These are phyloP conservation scores for Lichtheimia corymbifera DNA, from an alignment of 371 early-diverging fungal species.

Conservation along the genomic window DNA sequence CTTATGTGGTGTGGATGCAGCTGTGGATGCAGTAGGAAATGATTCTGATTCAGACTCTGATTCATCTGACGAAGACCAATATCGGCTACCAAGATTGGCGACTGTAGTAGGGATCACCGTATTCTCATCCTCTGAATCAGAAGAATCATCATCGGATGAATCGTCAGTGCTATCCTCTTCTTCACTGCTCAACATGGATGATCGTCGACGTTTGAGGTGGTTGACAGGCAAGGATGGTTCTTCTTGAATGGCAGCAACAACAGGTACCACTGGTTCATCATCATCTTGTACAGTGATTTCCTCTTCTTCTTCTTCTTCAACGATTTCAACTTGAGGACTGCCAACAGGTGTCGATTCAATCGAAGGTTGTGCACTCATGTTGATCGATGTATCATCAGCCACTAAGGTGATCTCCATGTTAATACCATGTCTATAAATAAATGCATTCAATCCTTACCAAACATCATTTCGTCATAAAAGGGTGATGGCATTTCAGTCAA, in stretches of 20 bases:
- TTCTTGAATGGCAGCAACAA: constrained; percentile 1
- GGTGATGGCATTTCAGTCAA: constrained; percentile 12
- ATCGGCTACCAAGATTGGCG: constrained; percentile 35
- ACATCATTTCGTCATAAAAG: constrained; percentile 48
- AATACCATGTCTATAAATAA: no score
- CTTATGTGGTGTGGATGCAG: background rate
- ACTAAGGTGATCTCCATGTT: background rate
- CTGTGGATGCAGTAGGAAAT: background rate
- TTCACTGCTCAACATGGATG: background rate
- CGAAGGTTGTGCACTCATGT: constrained; percentile 2
- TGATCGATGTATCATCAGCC: background rate
- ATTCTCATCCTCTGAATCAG: constrained; percentile 24
- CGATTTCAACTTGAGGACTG: constrained; percentile 6
- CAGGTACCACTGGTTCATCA: no score
- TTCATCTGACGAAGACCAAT: constrained; percentile 37
- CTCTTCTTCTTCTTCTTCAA: constrained; percentile 14
- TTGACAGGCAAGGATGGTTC: background rate
- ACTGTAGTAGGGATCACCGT: constrained; percentile 42
- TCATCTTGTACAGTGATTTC: constrained; percentile 7
- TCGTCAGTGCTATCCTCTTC: constrained; percentile 23
- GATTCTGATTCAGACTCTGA: constrained; percentile 33
- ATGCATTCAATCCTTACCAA: constrained; percentile 32
- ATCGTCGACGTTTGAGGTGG: constrained; percentile 6
- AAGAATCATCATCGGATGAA: constrained; percentile 16
- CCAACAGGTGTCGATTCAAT: constrained; percentile 3